Evolutionary conservation across 106 monocot genomes (phyloP).

Genomic region (Dendrobium nobile): DNA sequence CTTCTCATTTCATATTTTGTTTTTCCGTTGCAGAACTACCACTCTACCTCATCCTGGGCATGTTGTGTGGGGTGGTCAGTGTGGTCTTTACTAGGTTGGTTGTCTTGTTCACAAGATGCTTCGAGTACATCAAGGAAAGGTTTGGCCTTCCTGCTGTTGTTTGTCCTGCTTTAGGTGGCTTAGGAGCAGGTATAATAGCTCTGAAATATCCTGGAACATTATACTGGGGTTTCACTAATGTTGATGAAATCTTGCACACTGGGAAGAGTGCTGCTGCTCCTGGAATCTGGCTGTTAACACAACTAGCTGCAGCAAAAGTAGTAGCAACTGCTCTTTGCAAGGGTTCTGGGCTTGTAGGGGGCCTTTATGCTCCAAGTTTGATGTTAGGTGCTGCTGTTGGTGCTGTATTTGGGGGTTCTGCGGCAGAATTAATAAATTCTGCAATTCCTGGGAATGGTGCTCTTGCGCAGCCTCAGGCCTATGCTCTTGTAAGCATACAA

Average conservation of each 20-base stretch:
- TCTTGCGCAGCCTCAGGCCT: conserved; percentile 98
- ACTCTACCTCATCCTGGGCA: conserved; percentile 90
- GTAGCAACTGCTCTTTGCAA: conserved; percentile 98
- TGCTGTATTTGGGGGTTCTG: conserved; percentile 98
- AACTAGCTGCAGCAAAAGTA: conserved; percentile 87
- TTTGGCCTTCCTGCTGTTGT: conserved; percentile 84
- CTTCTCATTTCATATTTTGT: conserved; percentile 3
- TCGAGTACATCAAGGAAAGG: conserved; percentile 75
- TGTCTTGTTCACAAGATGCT: conserved; percentile 78
- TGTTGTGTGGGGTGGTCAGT: conserved; percentile 96
- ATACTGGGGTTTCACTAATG: conserved; percentile 99
- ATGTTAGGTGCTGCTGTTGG: conserved; percentile 99
- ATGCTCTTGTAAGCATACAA: conserved; percentile 73
- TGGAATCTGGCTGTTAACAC: conserved; percentile 98
- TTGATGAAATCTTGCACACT: conserved; percentile 97
- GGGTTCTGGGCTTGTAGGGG: conserved; percentile 98
- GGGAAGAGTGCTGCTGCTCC: conserved; percentile 99
- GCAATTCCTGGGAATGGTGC: conserved; percentile 95
- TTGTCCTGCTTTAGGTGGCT: conserved; percentile 93
- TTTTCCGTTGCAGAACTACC: conserved; percentile 73
- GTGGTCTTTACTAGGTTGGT: conserved; percentile 83
- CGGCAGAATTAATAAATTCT: conserved; percentile 89
- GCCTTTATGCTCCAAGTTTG: conserved; percentile 98
- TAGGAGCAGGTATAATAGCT: conserved; percentile 96
- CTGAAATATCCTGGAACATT: conserved; percentile 92